phyloP scores from a whole-genome alignment of 805 yeast species.

The Sugiyamaella americana region DNA sequence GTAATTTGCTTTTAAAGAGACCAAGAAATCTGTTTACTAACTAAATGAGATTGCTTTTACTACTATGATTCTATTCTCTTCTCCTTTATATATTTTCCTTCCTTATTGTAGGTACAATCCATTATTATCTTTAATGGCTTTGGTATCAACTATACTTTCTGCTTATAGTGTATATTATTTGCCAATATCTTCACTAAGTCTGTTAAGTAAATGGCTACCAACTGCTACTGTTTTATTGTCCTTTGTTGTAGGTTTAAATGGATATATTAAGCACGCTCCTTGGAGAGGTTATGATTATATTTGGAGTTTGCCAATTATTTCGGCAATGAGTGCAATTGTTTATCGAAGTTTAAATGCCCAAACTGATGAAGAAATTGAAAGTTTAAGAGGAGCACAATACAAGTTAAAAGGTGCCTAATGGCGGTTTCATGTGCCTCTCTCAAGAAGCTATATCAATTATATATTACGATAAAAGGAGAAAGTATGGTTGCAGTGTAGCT shows the following conservation, averaged over 20 bases:
- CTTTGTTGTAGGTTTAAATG: constrained; percentile 19
- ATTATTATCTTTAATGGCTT: constrained; percentile 25
- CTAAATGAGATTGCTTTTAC: constrained; percentile 24
- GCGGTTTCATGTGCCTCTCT: too few relatives aligned
- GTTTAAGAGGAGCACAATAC: constrained; percentile 20
- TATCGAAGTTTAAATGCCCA: constrained; percentile 28
- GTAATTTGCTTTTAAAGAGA: not conserved
- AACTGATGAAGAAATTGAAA: constrained; percentile 10
- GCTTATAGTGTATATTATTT: constrained; percentile 23
- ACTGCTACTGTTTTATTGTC: constrained; percentile 20
- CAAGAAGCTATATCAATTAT: too few relatives aligned
- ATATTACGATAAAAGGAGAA: too few relatives aligned
- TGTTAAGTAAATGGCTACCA: constrained; percentile 11
- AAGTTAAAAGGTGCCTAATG: constrained; percentile 26
- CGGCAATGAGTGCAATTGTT: constrained; percentile 21
- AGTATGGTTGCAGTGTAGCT: too few relatives aligned
- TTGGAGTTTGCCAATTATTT: constrained; percentile 29
- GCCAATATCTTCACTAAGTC: constrained; percentile 5
- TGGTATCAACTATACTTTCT: constrained; percentile 22
- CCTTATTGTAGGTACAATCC: constrained; percentile 26
- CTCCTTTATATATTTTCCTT: constrained; percentile 28
- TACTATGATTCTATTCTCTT: constrained; percentile 26
- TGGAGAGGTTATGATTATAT: constrained; percentile 27
- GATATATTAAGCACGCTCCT: constrained; percentile 21
- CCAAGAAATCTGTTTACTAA: too few relatives aligned